These are phyloP conservation scores for Fusarium redolens DNA, from an alignment of 2,329 filamentous ascomycete genomes.

Conservation along the genomic window DNA sequence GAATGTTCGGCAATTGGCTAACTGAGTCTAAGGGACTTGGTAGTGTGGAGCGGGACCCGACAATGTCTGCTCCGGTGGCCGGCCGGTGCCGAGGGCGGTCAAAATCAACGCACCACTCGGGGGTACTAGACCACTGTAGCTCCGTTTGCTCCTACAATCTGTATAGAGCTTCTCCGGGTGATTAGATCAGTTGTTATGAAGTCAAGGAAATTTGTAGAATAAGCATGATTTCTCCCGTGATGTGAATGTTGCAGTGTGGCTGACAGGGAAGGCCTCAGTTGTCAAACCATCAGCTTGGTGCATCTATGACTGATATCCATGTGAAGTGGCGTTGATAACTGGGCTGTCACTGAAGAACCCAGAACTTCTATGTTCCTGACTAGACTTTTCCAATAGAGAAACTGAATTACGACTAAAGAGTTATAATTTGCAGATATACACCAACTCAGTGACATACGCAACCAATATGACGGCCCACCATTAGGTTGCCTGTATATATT, in stretches of 20 bases:
- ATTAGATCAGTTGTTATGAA: background rate
- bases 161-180: background rate
- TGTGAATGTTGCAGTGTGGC: background rate
- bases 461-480: background rate
- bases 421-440: background rate
- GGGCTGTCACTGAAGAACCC: background rate
- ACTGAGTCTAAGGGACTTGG: slow-evolving; percentile 10
- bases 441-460: background rate
- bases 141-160: slow-evolving; percentile 17
- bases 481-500: background rate
- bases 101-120: slow-evolving; percentile 37
- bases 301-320: background rate
- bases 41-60: slow-evolving; percentile 13
- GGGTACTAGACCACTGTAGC: slow-evolving; percentile 20
- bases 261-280: background rate
- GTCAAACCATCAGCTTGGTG: background rate
- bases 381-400: background rate
- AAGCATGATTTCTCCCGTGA: slow-evolving; percentile 7
- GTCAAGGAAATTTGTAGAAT: background rate
- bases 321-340: background rate
- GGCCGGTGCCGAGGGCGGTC: slow-evolving; percentile 29
- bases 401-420: background rate
- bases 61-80: slow-evolving; percentile 16
- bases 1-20: slow-evolving; percentile 46
- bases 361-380: background rate